Evolutionary conservation across 768 basidiomycete genomes (phyloP).

Genomic region (Cystobasidium tubakii): DNA sequence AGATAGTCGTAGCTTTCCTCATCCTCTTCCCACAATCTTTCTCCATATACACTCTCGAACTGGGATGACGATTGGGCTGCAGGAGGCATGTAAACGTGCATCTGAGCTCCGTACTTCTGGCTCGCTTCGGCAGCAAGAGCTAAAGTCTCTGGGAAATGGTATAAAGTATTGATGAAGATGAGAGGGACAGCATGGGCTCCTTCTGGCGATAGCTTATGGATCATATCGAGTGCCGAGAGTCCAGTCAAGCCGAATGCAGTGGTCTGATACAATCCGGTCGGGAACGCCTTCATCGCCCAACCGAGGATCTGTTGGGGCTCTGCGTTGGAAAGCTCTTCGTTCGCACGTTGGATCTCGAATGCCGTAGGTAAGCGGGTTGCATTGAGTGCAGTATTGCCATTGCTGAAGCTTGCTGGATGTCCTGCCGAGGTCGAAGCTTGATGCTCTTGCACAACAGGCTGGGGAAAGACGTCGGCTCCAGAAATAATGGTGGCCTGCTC

Average conservation of each 20-base stretch:
- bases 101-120: conserved; percentile 62
- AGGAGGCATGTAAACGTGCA: conserved; percentile 73
- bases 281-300: conserved; percentile 77
- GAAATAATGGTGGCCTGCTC: conserved; percentile 16
- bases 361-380: not conserved
- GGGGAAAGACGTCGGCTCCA: conserved; percentile 6
- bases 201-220: conserved; percentile 60
- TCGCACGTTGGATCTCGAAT: conserved; percentile 54
- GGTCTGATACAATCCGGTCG: conserved; percentile 72
- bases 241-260: conserved; percentile 96
- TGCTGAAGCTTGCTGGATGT: conserved; percentile 5
- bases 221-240: conserved; percentile 87
- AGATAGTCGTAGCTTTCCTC: conserved; percentile 82
- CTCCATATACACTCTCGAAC: conserved; percentile 74
- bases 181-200: conserved; percentile 57
- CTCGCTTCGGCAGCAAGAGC: conserved; percentile 78
- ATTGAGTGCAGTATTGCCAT: not conserved
- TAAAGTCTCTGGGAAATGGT: conserved; percentile 90
- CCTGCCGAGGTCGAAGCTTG: conserved; percentile 10
- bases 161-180: conserved; percentile 93
- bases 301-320: conserved; percentile 74
- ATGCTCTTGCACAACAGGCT: not conserved
- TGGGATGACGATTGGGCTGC: conserved; percentile 63
- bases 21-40: conserved; percentile 77
- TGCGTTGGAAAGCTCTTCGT: conserved; percentile 64